Conservation (phyloP, 306 rosid species). For the Pueraria montana region DNA sequence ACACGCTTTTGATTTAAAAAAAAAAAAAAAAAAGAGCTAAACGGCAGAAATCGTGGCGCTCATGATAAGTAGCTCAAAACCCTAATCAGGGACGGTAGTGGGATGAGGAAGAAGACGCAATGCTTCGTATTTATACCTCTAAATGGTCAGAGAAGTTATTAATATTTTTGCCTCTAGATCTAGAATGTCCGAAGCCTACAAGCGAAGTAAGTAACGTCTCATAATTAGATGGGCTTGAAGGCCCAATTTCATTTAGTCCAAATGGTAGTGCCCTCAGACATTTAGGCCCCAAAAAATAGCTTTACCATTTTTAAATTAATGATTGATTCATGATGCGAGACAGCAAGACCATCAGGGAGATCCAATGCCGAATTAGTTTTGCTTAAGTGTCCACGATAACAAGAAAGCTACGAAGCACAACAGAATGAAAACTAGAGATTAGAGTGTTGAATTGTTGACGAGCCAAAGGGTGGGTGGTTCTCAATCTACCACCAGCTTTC, state of each 20-base stretch:
- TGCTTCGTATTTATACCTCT: constrained; percentile 36
- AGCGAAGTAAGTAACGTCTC: background rate
- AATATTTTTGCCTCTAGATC: constrained; percentile 13
- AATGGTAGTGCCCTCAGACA: background rate
- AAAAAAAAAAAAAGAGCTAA: background rate
- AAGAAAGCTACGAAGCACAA: too few relatives aligned
- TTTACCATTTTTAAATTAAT: background rate
- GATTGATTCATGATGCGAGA: background rate
- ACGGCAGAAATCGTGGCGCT: background rate
- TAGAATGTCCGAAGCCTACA: background rate
- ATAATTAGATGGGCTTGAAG: background rate
- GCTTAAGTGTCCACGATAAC: too few relatives aligned
- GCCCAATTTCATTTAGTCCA: background rate
- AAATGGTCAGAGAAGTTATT: background rate
- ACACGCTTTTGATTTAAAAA: background rate
- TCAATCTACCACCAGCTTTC: background rate
- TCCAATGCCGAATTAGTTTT: too few relatives aligned
- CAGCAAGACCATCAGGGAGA: too few relatives aligned
- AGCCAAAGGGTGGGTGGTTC: background rate
- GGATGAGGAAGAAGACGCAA: background rate
- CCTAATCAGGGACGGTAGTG: constrained; percentile 20
- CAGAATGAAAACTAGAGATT: too few relatives aligned
- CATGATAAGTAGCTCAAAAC: background rate
- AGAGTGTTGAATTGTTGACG: too few relatives aligned
- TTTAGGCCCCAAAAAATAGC: background rate